Evolutionary conservation across 805 yeast genomes (phyloP), one percentile per base, ranked within the genome.

Genomic region (Candida sonorensis): DNA sequence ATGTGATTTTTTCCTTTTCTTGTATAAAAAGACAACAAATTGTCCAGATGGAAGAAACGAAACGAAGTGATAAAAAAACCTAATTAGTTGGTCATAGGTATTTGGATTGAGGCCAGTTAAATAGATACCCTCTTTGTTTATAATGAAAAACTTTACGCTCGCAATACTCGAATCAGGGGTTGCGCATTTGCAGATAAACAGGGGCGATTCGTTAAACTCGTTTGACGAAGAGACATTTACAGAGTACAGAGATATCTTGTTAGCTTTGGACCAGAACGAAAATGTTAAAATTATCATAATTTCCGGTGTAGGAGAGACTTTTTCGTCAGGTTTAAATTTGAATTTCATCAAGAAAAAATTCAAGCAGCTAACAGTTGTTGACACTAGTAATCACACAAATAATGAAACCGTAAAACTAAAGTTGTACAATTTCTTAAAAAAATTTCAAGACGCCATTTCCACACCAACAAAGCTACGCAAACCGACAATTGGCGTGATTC

Each of bases 301-400:
- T 1, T 67, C 77, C 1, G 77, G 79, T 0, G 59, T 50, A 2
- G 81, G 81, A 7, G 56, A 56, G 16, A 64, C 78, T 2, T 77
- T 83, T 46, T 62, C 77, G 17, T 64, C 84, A 4, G 94, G 94
- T 0, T 62, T 82, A 40, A 80, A 83, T 49, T 51, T 82, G 46
- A 64, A 66, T 40, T 38, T 30, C 2, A 32, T 48, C 1, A 36
- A 41, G 13, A 35, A 43, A 4, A 38, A 40, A 26, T 48, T 51
- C n/a, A n/a, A n/a, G n/a, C n/a, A n/a, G n/a, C n/a, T n/a, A n/a
- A n/a, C n/a, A n/a, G n/a, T n/a, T n/a, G n/a, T n/a, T n/a, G n/a
- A n/a, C n/a, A n/a, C n/a, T 22, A 35, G 3, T 36, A 33, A 7
- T 27, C 16, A n/a, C n/a, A n/a, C n/a, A n/a, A n/a, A n/a, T n/a